Conservation (phyloP, 1,284 basidiomycete genomes). For the Leccinum solheimii region DNA sequence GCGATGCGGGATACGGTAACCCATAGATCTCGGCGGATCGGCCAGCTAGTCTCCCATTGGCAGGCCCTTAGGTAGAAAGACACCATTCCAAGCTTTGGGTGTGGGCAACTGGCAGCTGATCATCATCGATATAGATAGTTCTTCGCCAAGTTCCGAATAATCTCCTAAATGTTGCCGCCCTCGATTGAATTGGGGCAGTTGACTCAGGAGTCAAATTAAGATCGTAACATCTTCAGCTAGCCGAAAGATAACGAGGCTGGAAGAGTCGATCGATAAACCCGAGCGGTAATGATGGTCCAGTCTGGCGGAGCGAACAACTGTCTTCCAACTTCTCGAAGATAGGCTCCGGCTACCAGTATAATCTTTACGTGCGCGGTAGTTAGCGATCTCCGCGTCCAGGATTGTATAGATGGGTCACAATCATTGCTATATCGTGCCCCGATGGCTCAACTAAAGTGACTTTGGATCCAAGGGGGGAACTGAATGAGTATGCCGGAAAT, state of each 20-base stretch:
- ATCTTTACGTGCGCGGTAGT: neutral
- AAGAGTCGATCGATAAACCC: conserved; percentile 4
- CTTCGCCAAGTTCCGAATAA: conserved; percentile 1
- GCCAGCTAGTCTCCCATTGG: neutral
- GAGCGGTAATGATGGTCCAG: neutral
- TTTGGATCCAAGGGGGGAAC: conserved; percentile 1
- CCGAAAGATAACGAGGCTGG: neutral
- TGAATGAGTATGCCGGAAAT: neutral
- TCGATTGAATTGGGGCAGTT: neutral
- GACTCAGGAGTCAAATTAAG: neutral
- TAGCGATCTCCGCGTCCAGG: conserved; percentile 4
- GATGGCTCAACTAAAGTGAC: neutral
- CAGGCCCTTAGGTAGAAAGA: neutral
- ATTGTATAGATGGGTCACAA: neutral
- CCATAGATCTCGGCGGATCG: neutral
- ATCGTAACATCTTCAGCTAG: neutral
- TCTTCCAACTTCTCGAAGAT: neutral
- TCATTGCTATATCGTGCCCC: neutral
- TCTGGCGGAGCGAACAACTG: neutral
- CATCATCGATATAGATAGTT: neutral
- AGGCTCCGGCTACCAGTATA: neutral
- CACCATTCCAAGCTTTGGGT: neutral
- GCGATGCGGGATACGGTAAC: conserved; percentile 9
- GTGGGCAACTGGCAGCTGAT: neutral
- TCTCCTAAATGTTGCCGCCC: neutral